Base-by-base conservation (phyloP, 2,329 filamentous ascomycete genomes). In the Colletotrichum chlorophyti region DNA sequence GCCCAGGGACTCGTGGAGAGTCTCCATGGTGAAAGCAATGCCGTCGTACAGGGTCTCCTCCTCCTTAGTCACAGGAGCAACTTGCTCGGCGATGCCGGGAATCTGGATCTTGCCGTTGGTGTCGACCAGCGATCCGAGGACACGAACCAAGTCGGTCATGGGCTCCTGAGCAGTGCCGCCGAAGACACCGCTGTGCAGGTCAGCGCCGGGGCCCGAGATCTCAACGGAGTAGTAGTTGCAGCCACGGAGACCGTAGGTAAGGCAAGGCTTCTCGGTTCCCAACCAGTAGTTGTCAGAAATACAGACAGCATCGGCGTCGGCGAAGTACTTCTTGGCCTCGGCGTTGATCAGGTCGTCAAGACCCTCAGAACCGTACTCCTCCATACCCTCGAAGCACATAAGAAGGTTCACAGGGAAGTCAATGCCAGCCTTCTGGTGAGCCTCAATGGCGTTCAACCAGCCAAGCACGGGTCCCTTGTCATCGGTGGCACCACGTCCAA, bases 221-320 rank as follows among this genome's bases (percentile, higher is more conserved):
- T 95, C 91, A 66, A 99, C 78, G 49, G 90, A 91, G 82, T 98
- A 99, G 84, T 99, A 99, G 81, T 96, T 98, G 87, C 91, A 96
- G 51, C 95, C 95, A 65, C 95, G 91, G 63, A 99, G 89, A 67
- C 95, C 95, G 74, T 99, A 99, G 9, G 95, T 99, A 70, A 99
- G 79, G 76, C 95, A 99, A 11, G 95, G 95, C 84, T 97, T 97
- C 83, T 98, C 93, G 6, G 95, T 98, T 58, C 95, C 95, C 35
- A 99, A 88, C 95, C 95, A 99, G 87, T 99, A 99, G 84, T 99
- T 99, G 77, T 99, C 95, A 43, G 92, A 97, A 72, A 99, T 99
- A 79, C 95, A 99, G 60, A 98, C 92, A 6, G 93, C 95, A 66
- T 99, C 95, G 31, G 93, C 88, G 68, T 97, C 94, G 70, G 92